Evolutionary conservation across 257 asterid genomes (phyloP).

Genomic region (Penstemon barbatus): DNA sequence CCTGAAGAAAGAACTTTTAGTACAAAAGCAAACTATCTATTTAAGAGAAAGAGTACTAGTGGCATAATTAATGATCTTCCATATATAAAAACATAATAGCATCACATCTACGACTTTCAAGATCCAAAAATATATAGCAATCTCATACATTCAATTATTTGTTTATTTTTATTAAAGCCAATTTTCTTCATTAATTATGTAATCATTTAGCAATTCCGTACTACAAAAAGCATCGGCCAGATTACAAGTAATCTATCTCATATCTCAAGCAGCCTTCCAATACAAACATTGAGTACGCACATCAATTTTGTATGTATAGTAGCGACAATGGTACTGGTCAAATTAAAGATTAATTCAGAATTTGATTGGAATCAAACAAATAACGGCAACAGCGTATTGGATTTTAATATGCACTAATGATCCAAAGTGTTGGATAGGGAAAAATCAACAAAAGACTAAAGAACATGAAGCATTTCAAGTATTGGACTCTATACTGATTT

Average conservation of each 20-base stretch:
- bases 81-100: neutral
- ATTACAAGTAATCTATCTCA: slow-evolving; percentile 3
- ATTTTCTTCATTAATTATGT: slow-evolving; percentile 8
- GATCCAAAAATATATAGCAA: neutral
- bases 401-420: neutral
- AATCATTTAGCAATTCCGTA: slow-evolving; percentile 19
- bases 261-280: slow-evolving; percentile 9
- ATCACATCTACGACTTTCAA: neutral
- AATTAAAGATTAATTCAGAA: neutral
- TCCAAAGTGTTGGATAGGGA: neutral
- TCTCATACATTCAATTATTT: slow-evolving; percentile 10
- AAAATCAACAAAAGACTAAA: neutral
- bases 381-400: neutral
- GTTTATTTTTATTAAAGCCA: neutral
- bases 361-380: neutral
- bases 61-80: neutral
- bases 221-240: neutral
- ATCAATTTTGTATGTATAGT: slow-evolving; percentile 8
- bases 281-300: slow-evolving; percentile 1
- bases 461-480: neutral
- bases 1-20: neutral
- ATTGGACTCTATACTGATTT: neutral
- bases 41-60: neutral
- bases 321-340: neutral
- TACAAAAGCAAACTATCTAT: neutral